A percentile compares a stretch with the other conserved stretches of the same genome.
Conservation (phyloP, 331 rosid genomes). For the Prunus yedoensis region DNA sequence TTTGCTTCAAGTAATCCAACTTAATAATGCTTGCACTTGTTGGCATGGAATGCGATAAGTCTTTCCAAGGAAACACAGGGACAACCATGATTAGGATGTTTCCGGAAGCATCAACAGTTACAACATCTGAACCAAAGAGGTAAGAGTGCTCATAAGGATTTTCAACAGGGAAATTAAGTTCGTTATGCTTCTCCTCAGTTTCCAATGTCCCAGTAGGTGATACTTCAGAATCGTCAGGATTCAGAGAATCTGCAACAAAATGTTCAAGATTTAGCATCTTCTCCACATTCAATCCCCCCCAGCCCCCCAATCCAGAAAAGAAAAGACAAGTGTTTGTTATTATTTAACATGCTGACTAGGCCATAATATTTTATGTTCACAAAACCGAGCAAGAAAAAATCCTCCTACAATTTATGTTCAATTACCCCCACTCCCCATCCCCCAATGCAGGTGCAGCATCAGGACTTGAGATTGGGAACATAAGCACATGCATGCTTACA, state of each 20-base stretch:
- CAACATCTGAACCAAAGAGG: slow-evolving; percentile 38
- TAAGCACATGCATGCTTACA: neutral
- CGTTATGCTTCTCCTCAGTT: slow-evolving; percentile 25
- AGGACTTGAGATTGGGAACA: neutral
- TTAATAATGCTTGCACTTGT: slow-evolving; percentile 31
- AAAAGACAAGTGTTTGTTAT: neutral
- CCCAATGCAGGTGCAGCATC: neutral
- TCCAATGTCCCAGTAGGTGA: slow-evolving; percentile 19
- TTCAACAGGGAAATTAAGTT: slow-evolving; percentile 18
- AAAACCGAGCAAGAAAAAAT: neutral
- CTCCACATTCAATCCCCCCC: neutral
- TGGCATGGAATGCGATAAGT: slow-evolving; percentile 31
- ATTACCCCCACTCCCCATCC: too few relatives aligned
- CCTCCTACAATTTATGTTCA: neutral
- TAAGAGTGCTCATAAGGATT: slow-evolving; percentile 23
- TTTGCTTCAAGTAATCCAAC: slow-evolving; percentile 39
- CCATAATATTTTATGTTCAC: neutral
- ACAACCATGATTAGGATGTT: slow-evolving; percentile 36
- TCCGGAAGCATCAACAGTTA: slow-evolving; percentile 35
- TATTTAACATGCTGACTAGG: neutral
- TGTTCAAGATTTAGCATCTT: slow-evolving; percentile 1
- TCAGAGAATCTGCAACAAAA: too few relatives aligned
- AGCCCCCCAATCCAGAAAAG: neutral
- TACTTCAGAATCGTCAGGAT: slow-evolving; percentile 17
- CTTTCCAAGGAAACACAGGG: slow-evolving; percentile 36